These are phyloP conservation scores for Trichoderma sp. DNA, from an alignment of 2,329 filamentous ascomycete genomes.

Conservation along the genomic window DNA sequence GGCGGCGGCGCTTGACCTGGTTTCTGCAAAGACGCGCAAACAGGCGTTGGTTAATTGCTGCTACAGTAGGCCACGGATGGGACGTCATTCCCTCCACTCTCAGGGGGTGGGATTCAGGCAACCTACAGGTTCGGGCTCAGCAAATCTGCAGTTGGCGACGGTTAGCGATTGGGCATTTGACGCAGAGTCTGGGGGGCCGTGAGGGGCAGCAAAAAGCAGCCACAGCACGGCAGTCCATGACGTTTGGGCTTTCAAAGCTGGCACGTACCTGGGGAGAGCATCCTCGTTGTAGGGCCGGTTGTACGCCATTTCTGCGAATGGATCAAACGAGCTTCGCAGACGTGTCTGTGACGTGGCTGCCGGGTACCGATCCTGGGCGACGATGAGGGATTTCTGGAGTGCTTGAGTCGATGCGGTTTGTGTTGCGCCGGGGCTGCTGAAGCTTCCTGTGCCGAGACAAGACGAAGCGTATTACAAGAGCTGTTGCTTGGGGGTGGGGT, in stretches of 20 bases:
- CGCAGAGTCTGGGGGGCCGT: background rate
- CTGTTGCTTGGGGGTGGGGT: background rate
- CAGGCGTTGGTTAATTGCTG: background rate
- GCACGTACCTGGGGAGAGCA: constrained; percentile 79
- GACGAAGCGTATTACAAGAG: background rate
- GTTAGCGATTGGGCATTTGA: background rate
- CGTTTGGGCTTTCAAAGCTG: constrained; percentile 10
- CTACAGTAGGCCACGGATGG: background rate
- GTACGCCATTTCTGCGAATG: constrained; percentile 70
- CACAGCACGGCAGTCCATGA: background rate
- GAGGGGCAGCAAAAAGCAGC: no score
- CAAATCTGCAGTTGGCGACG: constrained; percentile 52
- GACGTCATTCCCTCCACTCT: background rate
- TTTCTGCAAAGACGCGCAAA: constrained; percentile 32
- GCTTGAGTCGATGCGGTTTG: background rate
- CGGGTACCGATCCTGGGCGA: background rate
- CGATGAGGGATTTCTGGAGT: background rate
- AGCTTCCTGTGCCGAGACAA: background rate
- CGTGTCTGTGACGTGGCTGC: background rate
- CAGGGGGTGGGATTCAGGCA: constrained; percentile 15
- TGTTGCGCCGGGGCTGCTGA: background rate
- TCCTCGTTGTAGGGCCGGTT: constrained; percentile 92
- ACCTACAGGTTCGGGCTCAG: constrained; percentile 68
- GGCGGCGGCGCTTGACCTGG: constrained; percentile 31
- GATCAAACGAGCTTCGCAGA: background rate